These are phyloP conservation scores for Entoloma clypeatum DNA, from an alignment of 1,284 basidiomycete genomes.

Conservation along the genomic window DNA sequence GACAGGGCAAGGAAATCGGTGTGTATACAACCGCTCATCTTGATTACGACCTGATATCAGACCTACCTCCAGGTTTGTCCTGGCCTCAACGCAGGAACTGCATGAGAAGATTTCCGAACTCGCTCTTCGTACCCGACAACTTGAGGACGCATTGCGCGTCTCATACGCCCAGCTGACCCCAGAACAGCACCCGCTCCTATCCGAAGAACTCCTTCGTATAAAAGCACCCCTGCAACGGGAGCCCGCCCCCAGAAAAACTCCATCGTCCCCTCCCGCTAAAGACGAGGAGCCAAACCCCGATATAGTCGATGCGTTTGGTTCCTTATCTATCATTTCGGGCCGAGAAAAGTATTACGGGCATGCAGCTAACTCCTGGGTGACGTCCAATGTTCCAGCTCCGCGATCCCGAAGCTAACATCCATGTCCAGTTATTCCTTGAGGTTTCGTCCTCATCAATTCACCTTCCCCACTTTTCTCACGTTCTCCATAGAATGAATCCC, in stretches of 20 bases:
- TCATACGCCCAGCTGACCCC: constrained; percentile 56
- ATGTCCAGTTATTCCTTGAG: constrained; percentile 63
- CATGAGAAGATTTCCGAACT: constrained; percentile 79
- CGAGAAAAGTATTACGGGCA: constrained; percentile 71
- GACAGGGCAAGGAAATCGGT: constrained; percentile 79
- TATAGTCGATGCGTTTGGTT: constrained; percentile 73
- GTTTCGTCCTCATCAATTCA: constrained; percentile 7
- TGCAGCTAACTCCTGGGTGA: constrained; percentile 73
- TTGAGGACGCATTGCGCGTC: constrained; percentile 67
- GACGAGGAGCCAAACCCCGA: constrained; percentile 67
- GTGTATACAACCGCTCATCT: constrained; percentile 10
- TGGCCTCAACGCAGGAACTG: constrained; percentile 76
- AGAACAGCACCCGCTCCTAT: constrained; percentile 63
- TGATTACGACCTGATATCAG: constrained; percentile 10
- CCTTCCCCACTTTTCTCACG: constrained; percentile 4
- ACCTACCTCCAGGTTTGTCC: constrained; percentile 57
- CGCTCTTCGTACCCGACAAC: constrained; percentile 65
- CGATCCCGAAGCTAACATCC: constrained; percentile 12
- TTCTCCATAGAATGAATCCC: constrained; percentile 49
- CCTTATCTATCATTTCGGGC: constrained; percentile 65
- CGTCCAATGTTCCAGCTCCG: constrained; percentile 22
- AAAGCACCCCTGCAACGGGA: constrained; percentile 73
- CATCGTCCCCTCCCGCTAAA: constrained; percentile 29
- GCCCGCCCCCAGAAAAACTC: constrained; percentile 28
- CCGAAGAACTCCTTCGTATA: constrained; percentile 65